These are phyloP conservation scores for Alternaria tenuissima DNA, from an alignment of 2,329 filamentous ascomycete genomes.

Conservation along the genomic window DNA sequence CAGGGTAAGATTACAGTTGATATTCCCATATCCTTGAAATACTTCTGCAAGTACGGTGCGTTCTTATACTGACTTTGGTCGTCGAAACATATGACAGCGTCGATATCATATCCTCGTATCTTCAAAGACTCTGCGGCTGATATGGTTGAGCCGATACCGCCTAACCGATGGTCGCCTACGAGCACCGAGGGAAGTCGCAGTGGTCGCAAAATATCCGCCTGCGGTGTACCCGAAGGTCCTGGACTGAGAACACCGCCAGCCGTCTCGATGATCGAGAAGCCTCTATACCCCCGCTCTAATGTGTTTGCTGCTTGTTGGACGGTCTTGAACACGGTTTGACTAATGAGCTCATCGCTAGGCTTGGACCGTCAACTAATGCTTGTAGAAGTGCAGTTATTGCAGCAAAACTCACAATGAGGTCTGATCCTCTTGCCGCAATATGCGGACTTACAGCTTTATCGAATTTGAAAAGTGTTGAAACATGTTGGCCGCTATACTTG, in stretches of 20 bases:
- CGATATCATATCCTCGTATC: constrained; percentile 80
- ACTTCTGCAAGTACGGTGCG: constrained; percentile 70
- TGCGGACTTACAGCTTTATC: constrained; percentile 80
- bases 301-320: constrained; percentile 22
- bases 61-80: constrained; percentile 72
- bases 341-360: constrained; percentile 36
- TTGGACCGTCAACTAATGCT: constrained; percentile 18
- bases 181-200: constrained; percentile 77
- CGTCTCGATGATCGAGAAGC: constrained; percentile 74
- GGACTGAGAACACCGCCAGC: constrained; percentile 85
- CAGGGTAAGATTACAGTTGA: constrained; percentile 64
- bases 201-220: constrained; percentile 79
- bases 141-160: constrained; percentile 82
- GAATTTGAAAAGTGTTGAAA: constrained; percentile 74
- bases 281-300: constrained; percentile 12
- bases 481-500: constrained; percentile 64
- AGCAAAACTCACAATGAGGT: constrained; percentile 26
- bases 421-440: constrained; percentile 64
- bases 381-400: background rate
- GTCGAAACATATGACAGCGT: constrained; percentile 73
- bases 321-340: constrained; percentile 23
- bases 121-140: constrained; percentile 80
- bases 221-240: constrained; percentile 75
- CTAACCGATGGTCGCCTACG: constrained; percentile 76
- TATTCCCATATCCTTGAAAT: constrained; percentile 69